These are phyloP conservation scores for Inga laurina DNA, from an alignment of 306 rosid genomes.

Conservation along the genomic window DNA sequence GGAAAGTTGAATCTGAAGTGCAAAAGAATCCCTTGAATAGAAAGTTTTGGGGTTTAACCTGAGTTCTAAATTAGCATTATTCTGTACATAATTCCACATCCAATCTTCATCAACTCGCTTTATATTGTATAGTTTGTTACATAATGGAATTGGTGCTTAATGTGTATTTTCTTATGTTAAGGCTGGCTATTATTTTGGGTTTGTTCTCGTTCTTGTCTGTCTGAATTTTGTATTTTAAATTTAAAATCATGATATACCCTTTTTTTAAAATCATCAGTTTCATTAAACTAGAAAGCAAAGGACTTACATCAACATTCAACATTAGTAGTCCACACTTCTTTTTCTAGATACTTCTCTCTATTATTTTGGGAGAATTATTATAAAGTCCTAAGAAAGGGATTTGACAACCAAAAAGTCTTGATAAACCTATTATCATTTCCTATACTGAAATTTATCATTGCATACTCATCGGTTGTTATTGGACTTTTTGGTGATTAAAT, in stretches of 20 bases:
- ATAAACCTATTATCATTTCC: no score
- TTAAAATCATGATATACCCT: background rate
- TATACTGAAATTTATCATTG: no score
- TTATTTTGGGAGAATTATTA: no score
- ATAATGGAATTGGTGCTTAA: background rate
- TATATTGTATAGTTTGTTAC: conserved; percentile 27
- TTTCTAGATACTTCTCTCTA: no score
- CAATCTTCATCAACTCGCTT: conserved; percentile 20
- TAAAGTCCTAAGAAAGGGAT: no score
- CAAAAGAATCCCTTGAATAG: conserved; percentile 44
- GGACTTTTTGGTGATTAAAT: no score
- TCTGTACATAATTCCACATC: conserved; percentile 31
- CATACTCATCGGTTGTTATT: no score
- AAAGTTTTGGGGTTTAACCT: conserved; percentile 33
- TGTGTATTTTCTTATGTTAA: background rate
- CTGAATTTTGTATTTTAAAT: background rate
- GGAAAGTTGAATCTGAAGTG: conserved; percentile 70
- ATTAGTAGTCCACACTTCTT: background rate
- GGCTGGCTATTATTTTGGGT: background rate
- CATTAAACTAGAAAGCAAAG: background rate
- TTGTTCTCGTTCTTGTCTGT: background rate
- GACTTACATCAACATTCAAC: background rate
- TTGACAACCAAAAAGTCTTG: no score
- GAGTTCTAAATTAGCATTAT: conserved; percentile 24
- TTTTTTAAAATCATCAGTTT: background rate